Conservation (phyloP, 2,329 filamentous ascomycete genomes). For the Thielaviopsis cerberus region DNA sequence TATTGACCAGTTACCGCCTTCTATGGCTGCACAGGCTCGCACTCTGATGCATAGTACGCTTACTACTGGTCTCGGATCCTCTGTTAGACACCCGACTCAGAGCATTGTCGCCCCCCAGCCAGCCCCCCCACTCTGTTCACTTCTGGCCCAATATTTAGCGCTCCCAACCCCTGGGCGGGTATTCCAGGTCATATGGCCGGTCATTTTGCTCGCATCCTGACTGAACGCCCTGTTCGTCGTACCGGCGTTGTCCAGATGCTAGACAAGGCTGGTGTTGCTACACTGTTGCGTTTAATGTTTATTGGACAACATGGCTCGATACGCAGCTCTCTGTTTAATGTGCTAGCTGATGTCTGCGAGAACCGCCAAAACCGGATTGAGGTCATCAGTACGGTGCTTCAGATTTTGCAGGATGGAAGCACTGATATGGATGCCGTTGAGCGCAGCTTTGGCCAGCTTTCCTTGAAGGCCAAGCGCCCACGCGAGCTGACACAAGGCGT, state of each 20-base stretch:
- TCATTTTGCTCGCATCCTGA: background rate
- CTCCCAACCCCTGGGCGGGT: background rate
- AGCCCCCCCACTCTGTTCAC: background rate
- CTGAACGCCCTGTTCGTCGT: conserved; percentile 30
- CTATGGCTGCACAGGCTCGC: conserved; percentile 72
- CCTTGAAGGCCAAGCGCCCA: conserved; percentile 70
- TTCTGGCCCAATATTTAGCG: background rate
- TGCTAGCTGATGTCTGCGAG: conserved; percentile 81
- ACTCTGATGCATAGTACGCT: conserved; percentile 29
- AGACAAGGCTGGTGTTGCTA: conserved; percentile 87
- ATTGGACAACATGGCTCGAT: conserved; percentile 80
- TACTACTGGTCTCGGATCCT: background rate
- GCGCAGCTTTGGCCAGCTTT: conserved; percentile 83
- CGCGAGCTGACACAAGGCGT: conserved; percentile 38
- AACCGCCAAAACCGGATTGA: conserved; percentile 93
- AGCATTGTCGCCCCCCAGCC: background rate
- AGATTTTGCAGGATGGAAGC: conserved; percentile 89
- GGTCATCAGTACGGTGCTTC: conserved; percentile 77
- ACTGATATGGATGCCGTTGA: conserved; percentile 85
- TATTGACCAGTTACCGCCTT: conserved; percentile 64
- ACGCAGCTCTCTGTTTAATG: conserved; percentile 63
- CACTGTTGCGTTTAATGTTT: conserved; percentile 95
- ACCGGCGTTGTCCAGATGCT: conserved; percentile 78
- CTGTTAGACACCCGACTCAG: background rate
- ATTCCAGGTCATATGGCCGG: background rate